Percentiles rank a stretch among this genome's conserved stretches.
Conservation (phyloP, 768 basidiomycete species). For the Rhizopogon sp. region DNA sequence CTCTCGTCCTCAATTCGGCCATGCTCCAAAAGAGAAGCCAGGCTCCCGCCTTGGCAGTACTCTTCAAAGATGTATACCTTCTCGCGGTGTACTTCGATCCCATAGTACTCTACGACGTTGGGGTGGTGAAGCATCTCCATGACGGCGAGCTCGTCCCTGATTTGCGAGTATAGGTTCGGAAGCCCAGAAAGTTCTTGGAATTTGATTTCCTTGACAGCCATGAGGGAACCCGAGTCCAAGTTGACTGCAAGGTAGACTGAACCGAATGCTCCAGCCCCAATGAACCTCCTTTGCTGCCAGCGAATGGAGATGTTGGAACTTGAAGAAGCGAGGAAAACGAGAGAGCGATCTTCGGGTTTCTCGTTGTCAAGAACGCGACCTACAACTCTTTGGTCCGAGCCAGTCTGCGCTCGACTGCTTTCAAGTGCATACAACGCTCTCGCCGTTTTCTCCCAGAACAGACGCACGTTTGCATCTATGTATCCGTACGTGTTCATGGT, state of each 20-base stretch:
- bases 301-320: conserved; percentile 91
- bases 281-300: conserved; percentile 98
- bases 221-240: conserved; percentile 89
- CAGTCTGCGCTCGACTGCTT: conserved; percentile 49
- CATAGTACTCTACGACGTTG: conserved; percentile 98
- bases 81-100: conserved; percentile 97
- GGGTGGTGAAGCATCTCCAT: conserved; percentile 99
- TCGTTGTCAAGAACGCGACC: conserved; percentile 94
- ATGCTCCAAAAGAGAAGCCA: conserved; percentile 84
- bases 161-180: conserved; percentile 85
- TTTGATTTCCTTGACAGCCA: conserved; percentile 99
- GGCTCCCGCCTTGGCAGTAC: conserved; percentile 93
- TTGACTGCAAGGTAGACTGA: conserved; percentile 99
- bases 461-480: conserved; percentile 59
- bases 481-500: conserved; percentile 34
- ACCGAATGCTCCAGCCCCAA: conserved; percentile 97
- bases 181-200: conserved; percentile 90
- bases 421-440: conserved; percentile 63
- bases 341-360: conserved; percentile 87
- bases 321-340: conserved; percentile 94
- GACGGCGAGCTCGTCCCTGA: conserved; percentile 92
- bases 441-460: conserved; percentile 71
- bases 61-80: conserved; percentile 99
- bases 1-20: conserved; percentile 96
- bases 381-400: conserved; percentile 67